Percentiles rank a stretch among this genome's conserved stretches.
Evolutionary conservation across 148 eudicot genomes (phyloP).

Genomic region (Camellia japonica): DNA sequence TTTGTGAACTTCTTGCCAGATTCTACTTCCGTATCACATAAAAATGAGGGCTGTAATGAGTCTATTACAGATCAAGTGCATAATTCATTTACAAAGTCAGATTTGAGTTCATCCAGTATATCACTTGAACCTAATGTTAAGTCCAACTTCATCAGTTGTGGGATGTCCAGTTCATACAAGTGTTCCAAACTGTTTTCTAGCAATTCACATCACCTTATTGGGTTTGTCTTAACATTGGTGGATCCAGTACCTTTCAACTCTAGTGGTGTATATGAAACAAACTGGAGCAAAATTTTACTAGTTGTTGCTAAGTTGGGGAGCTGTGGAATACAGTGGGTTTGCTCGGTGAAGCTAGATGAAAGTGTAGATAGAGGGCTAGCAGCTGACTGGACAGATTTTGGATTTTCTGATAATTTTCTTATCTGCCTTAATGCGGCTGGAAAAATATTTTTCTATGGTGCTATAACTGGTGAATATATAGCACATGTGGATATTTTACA

Average conservation of each 20-base stretch:
- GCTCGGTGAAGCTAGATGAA: slow-evolving; percentile 56
- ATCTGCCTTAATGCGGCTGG: slow-evolving; percentile 75
- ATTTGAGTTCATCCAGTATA: slow-evolving; percentile 9
- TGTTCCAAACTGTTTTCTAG: slow-evolving; percentile 73
- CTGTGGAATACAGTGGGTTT: slow-evolving; percentile 78
- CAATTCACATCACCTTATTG: slow-evolving; percentile 57
- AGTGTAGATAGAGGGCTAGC: slow-evolving; percentile 28
- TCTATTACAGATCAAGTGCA: slow-evolving; percentile 21
- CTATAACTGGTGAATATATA: slow-evolving; percentile 61
- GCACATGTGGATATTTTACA: slow-evolving; percentile 44
- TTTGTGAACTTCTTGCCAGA: slow-evolving; percentile 35
- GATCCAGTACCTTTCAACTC: slow-evolving; percentile 25
- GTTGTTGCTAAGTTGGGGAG: slow-evolving; percentile 53
- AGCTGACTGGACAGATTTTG: slow-evolving; percentile 81
- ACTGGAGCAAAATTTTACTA: slow-evolving; percentile 30
- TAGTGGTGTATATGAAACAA: slow-evolving; percentile 22
- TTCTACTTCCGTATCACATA: slow-evolving; percentile 24
- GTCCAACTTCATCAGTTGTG: slow-evolving; percentile 15
- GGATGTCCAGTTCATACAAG: slow-evolving; percentile 31
- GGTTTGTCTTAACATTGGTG: slow-evolving; percentile 53
- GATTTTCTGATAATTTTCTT: slow-evolving; percentile 64
- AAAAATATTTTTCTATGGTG: slow-evolving; percentile 48
- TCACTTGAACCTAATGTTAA: slow-evolving; percentile 22
- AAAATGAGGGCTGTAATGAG: slow-evolving; percentile 23
- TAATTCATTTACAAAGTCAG: slow-evolving; percentile 24